Evolutionary conservation across 768 basidiomycete species (phyloP), one percentile per base, ranked within the genome.

Genomic region (Cyathus striatus): DNA sequence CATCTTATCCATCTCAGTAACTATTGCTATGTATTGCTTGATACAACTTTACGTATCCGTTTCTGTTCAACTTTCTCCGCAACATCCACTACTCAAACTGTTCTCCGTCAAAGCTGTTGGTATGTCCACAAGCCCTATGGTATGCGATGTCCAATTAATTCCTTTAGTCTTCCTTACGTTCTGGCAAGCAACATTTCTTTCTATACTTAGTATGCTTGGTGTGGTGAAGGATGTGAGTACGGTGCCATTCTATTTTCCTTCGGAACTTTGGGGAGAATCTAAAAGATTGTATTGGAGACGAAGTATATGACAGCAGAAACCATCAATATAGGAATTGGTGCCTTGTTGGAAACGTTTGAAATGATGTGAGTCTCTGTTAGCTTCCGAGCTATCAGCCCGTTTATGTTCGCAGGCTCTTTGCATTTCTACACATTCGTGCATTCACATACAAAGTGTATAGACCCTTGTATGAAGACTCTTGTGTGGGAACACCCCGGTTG

Each of bases 1-100:
- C 25, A 62, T 83, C 34, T 75, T 86, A 27, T 85, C 84, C 2
- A 51, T 83, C 26, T 86, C 85, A 0, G 86, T 90, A 14, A 75
- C 84, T 0, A 55, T 88, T 41, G 83, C 85, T 23, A 87, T 88
- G 85, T 90, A 85, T 57, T 85, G 83, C 55, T 59, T 86, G 44
- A 62, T 90, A 17, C 86, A 89, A 55, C 62, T 90, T 14, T 87
- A 85, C 52, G 49, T 86, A 6, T 61, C 76, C 0, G 68, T 88
- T 13, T 60, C 78, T 5, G 60, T 59, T 10, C 64, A 77, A 34
- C 65, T 90, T n/a, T 63, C 70, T 7, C 75, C 73, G 0, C 75
- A 78, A 41, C 69, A 72, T 38, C 86, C 86, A 2, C 53, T 88
- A 13, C 59, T 86, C 16, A 86, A 86, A 57, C 61, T 88, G 6